Evolutionary conservation across 2,329 filamentous ascomycete species (phyloP), one percentile per base, ranked within the genome.

Genomic region (Diplodia seriata): DNA sequence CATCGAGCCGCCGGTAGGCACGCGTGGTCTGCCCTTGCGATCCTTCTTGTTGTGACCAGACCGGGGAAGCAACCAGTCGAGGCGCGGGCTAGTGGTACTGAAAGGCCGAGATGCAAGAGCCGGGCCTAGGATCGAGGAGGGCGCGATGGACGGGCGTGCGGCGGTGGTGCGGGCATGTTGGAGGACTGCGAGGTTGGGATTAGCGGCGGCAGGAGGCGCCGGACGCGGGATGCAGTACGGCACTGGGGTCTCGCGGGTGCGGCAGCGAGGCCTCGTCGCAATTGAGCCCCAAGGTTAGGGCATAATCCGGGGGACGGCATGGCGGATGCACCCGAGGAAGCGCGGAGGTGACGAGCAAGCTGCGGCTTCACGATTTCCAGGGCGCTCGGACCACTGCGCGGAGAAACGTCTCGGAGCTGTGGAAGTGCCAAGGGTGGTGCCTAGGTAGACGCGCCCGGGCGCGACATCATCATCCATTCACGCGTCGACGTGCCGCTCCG

Each of bases 1-100:
- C 43, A 87, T 89, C 67, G 92, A 96, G 70, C 95, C 95, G 70
- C 95, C 95, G 0, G 94, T 99, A 29, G 92, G 87, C 59, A 98
- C 93, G 74, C 93, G 89, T 61, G 92, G 90, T 1, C 93, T 88
- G 49, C 94, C 95, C 82, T 97, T 97, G 71, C 86, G 87, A 73
- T 93, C 94, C 85, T 96, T 97, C 79, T 92, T 92, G 76, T 89
- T 90, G 77, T 93, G 94, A 71, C 92, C 88, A 74, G 90, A 81
- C 74, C 88, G 90, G 40, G 94, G 94, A 68, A 91, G 87, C 57
- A 98, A 90, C 93, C 94, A 98, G 76, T 87, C 91, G 72, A 77
- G 85, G 71, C 76, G 81, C 75, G 71, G 82, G 71, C 75, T 85
- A 69, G 91, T 91, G 38, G 90, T 91, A 49, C 92, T 92, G 81